Percentiles rank a stretch among this genome's conserved stretches.
phyloP scores from a whole-genome alignment of 257 asterid genomes.

The Ilex asprella region DNA sequence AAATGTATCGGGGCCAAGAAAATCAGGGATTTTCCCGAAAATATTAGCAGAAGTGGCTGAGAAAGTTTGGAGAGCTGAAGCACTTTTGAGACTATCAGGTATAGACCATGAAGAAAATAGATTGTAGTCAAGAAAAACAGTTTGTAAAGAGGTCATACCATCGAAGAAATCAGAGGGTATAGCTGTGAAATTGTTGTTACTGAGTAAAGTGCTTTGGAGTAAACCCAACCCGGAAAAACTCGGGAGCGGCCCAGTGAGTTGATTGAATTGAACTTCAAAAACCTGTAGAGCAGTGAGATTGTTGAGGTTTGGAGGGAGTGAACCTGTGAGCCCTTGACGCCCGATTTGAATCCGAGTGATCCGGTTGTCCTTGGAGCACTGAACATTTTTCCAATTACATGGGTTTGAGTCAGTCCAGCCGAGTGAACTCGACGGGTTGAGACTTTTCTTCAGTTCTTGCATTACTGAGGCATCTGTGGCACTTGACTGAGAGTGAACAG shows the following conservation, averaged over 20 bases:
- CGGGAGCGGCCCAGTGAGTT: slow-evolving; percentile 1
- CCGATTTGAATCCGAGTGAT: slow-evolving; percentile 18
- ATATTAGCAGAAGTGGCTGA: background rate
- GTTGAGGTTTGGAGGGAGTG: background rate
- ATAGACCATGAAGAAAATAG: background rate
- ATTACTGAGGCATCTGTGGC: slow-evolving; percentile 43
- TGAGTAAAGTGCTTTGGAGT: background rate
- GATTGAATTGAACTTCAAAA: background rate
- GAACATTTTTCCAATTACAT: slow-evolving; percentile 33
- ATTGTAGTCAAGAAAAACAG: background rate
- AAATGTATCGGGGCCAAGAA: background rate
- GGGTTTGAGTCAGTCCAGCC: slow-evolving; percentile 42
- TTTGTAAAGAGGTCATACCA: background rate
- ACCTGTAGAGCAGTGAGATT: background rate
- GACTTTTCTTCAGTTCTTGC: slow-evolving; percentile 39
- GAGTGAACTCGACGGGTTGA: slow-evolving; percentile 32
- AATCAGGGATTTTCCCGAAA: slow-evolving; percentile 1
- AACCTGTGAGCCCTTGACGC: background rate
- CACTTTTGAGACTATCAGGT: background rate
- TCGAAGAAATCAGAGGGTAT: background rate
- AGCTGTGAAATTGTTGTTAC: background rate
- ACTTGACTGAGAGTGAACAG: slow-evolving; percentile 17
- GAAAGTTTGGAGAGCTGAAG: background rate
- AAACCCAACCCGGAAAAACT: slow-evolving; percentile 1
- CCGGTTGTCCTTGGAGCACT: slow-evolving; percentile 28